A percentile compares a stretch with the other conserved stretches of the same genome.
phyloP scores from a whole-genome alignment of 176 grass and related monocot species.

The Echinochloa phyllopogon region DNA sequence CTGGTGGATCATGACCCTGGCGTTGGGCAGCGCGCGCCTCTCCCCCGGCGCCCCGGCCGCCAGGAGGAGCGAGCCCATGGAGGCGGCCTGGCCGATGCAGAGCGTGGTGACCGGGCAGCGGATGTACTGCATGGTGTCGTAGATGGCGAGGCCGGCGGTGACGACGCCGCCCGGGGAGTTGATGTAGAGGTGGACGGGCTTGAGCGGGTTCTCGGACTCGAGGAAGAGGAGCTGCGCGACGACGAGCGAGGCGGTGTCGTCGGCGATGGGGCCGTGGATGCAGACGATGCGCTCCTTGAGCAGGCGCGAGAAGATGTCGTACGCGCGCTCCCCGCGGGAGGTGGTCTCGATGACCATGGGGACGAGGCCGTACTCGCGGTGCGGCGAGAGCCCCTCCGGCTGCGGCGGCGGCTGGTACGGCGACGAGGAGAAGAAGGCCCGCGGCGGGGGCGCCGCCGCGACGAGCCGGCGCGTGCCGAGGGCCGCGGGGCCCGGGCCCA shows the following conservation, averaged over 20 bases:
- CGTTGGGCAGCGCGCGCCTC: conserved; percentile 82
- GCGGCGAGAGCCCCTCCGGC: conserved; percentile 21
- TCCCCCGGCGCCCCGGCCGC: conserved; percentile 79
- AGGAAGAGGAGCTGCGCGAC: conserved; percentile 96
- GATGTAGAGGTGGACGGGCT: conserved; percentile 93
- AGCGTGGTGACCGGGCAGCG: conserved; percentile 82
- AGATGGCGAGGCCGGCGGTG: conserved; percentile 83
- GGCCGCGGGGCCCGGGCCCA: background rate
- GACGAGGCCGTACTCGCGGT: conserved; percentile 55
- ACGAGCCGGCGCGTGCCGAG: conserved; percentile 36
- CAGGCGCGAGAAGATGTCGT: conserved; percentile 88
- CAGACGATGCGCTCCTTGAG: conserved; percentile 94
- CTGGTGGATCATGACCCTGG: conserved; percentile 92
- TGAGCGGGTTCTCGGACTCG: conserved; percentile 92
- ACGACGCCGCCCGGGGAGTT: conserved; percentile 81
- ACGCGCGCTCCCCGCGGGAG: conserved; percentile 79
- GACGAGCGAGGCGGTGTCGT: conserved; percentile 73
- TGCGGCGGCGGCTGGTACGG: conserved; percentile 30
- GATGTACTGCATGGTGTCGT: conserved; percentile 96
- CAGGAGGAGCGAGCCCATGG: conserved; percentile 90
- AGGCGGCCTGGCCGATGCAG: conserved; percentile 90
- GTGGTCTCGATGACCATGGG: conserved; percentile 97
- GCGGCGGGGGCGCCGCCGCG: conserved; percentile 13
- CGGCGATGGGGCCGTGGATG: conserved; percentile 81
- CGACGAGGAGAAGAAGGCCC: conserved; percentile 48